These are phyloP conservation scores for Ceratocystis diversiconidia DNA, from an alignment of 2,329 filamentous ascomycete genomes.

Conservation along the genomic window DNA sequence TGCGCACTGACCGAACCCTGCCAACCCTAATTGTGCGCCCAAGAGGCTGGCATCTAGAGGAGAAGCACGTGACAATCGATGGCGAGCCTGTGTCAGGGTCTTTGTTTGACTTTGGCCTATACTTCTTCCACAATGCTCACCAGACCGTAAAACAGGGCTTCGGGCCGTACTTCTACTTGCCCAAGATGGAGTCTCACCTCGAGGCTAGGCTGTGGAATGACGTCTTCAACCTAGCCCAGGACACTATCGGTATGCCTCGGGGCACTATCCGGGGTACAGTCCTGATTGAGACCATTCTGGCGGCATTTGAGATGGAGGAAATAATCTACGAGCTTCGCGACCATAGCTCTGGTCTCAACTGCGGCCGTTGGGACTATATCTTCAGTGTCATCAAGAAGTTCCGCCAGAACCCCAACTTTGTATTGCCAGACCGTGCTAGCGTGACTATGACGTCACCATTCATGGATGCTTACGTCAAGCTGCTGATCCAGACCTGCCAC, in stretches of 20 bases:
- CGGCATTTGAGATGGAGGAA: constrained; percentile 99
- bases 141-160: constrained; percentile 72
- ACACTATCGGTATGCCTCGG: constrained; percentile 75
- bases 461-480: constrained; percentile 94
- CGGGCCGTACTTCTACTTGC: constrained; percentile 95
- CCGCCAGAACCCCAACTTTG: constrained; percentile 83
- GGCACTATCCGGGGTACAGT: constrained; percentile 92
- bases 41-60: constrained; percentile 93
- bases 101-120: constrained; percentile 94
- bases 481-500: constrained; percentile 97
- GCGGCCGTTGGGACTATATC: constrained; percentile 98
- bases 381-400: constrained; percentile 99
- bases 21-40: constrained; percentile 90
- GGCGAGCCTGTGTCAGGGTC: constrained; percentile 85
- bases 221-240: constrained; percentile 88
- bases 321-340: constrained; percentile 99
- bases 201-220: constrained; percentile 98
- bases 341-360: constrained; percentile 92
- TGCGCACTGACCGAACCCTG: constrained; percentile 70
- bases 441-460: constrained; percentile 98
- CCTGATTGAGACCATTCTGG: constrained; percentile 92
- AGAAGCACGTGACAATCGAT: constrained; percentile 95
- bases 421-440: constrained; percentile 76
- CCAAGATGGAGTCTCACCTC: constrained; percentile 95
- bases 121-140: constrained; percentile 96